Conservation (phyloP, 2,329 filamentous ascomycete genomes). For the Arthrobotrys conoides region DNA sequence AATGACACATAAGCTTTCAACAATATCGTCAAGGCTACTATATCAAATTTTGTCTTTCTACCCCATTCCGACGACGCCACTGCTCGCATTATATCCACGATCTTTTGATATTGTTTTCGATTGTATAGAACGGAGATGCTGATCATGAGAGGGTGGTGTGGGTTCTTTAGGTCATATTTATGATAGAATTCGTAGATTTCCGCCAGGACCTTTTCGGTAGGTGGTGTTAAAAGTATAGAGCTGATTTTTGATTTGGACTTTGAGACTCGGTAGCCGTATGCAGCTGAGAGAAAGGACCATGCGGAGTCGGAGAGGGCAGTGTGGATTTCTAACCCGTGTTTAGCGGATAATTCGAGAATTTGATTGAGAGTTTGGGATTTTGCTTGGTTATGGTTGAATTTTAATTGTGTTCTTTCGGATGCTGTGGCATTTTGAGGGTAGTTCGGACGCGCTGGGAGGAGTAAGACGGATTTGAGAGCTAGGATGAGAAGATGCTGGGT, state of each 20-base stretch:
- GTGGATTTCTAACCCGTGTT: conserved; percentile 42
- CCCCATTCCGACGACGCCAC: conserved; percentile 62
- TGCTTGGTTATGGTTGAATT: conserved; percentile 31
- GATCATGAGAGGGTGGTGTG: conserved; percentile 62
- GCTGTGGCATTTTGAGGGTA: not conserved
- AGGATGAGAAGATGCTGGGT: conserved; percentile 44
- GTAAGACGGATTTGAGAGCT: conserved; percentile 44
- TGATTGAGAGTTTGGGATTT: conserved; percentile 40
- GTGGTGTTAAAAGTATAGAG: conserved; percentile 23
- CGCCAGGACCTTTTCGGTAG: conserved; percentile 30
- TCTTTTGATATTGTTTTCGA: conserved; percentile 46
- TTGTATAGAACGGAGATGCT: conserved; percentile 60
- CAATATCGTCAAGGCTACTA: conserved; percentile 62
- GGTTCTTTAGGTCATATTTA: conserved; percentile 57
- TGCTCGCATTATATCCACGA: conserved; percentile 61
- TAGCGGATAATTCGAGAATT: conserved; percentile 42
- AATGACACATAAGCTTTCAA: conserved; percentile 62
- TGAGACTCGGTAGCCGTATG: conserved; percentile 37
- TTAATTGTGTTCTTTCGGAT: conserved; percentile 2
- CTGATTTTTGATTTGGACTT: conserved; percentile 27
- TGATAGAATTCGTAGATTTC: conserved; percentile 62
- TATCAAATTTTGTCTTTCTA: conserved; percentile 51
- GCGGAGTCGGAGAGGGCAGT: conserved; percentile 26
- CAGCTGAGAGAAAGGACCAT: conserved; percentile 47
- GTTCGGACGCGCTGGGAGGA: conserved; percentile 25